Evolutionary conservation across 257 asterid species (phyloP).

Genomic region (Penstemon barbatus): DNA sequence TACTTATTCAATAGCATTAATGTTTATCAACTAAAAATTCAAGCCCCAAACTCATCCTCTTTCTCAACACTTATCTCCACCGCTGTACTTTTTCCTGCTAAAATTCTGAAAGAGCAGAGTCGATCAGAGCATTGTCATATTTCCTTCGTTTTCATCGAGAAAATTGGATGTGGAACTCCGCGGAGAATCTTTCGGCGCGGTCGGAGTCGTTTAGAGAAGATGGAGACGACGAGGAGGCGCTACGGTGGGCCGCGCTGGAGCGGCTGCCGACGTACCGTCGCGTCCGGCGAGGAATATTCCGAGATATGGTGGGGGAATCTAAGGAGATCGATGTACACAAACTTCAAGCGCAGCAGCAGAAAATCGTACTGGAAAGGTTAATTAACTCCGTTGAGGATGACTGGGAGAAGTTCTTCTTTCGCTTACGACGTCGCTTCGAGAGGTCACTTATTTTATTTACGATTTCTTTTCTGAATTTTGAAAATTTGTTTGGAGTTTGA

Average conservation of each 20-base stretch:
- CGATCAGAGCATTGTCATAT: background rate
- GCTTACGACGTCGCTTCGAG: constrained; percentile 83
- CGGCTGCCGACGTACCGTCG: constrained; percentile 89
- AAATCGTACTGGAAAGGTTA: constrained; percentile 69
- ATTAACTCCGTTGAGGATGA: constrained; percentile 66
- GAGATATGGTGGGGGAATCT: constrained; percentile 68
- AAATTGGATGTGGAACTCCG: constrained; percentile 77
- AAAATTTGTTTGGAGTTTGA: background rate
- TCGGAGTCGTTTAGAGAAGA: constrained; percentile 89
- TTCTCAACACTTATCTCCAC: constrained; percentile 33
- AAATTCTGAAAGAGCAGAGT: background rate
- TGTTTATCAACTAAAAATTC: constrained; percentile 49
- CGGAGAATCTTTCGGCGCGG: constrained; percentile 78
- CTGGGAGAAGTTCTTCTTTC: constrained; percentile 78
- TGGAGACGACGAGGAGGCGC: constrained; percentile 92
- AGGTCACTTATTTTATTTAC: constrained; percentile 37
- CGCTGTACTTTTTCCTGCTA: constrained; percentile 29
- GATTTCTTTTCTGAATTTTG: too few species aligned
- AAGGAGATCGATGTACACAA: constrained; percentile 70
- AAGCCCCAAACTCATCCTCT: constrained; percentile 34
- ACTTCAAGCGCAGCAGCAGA: constrained; percentile 59
- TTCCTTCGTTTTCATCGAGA: background rate
- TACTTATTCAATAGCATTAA: constrained; percentile 29
- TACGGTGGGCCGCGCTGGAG: constrained; percentile 98
- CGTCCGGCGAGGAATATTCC: constrained; percentile 76